Evolutionary conservation across 2,329 filamentous ascomycete species (phyloP).

Genomic region (Geosmithia putterillii): DNA sequence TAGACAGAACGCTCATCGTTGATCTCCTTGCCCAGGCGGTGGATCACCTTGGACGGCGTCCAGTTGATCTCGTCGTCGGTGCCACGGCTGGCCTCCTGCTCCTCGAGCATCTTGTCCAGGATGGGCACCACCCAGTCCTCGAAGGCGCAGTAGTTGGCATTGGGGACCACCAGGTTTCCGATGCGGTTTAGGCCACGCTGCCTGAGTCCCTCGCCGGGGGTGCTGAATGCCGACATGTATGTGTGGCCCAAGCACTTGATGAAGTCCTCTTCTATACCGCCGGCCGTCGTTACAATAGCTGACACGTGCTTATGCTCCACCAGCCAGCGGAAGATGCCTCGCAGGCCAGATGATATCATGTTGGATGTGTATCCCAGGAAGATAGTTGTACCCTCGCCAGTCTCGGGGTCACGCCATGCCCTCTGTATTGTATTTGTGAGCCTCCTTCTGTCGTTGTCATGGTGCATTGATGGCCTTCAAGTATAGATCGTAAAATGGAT

Average conservation of each 20-base stretch:
- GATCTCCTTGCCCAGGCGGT: constrained; percentile 84
- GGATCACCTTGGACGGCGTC: constrained; percentile 90
- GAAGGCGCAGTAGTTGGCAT: constrained; percentile 90
- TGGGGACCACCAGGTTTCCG: constrained; percentile 89
- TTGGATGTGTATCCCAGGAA: constrained; percentile 98
- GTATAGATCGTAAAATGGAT: too few species aligned
- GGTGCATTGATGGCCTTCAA: too few species aligned
- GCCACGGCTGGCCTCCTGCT: constrained; percentile 72
- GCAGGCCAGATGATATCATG: constrained; percentile 87
- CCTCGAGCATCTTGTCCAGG: constrained; percentile 83
- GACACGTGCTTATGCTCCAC: constrained; percentile 89
- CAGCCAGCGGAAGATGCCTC: constrained; percentile 83
- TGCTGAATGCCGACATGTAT: constrained; percentile 79
- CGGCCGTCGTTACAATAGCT: constrained; percentile 87
- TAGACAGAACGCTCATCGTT: constrained; percentile 84
- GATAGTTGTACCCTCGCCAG: constrained; percentile 72
- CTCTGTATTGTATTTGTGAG: constrained; percentile 32
- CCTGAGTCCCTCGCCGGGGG: constrained; percentile 65
- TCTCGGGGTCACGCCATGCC: constrained; percentile 69
- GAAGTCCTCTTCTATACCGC: constrained; percentile 91
- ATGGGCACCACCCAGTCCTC: constrained; percentile 97
- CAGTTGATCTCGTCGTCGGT: constrained; percentile 65
- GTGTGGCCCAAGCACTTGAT: constrained; percentile 97
- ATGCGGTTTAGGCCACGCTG: constrained; percentile 87
- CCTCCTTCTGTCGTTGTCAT: constrained; percentile 2